Evolutionary conservation across 2,329 filamentous ascomycete species (phyloP).

Genomic region (Basipetospora sp.): DNA sequence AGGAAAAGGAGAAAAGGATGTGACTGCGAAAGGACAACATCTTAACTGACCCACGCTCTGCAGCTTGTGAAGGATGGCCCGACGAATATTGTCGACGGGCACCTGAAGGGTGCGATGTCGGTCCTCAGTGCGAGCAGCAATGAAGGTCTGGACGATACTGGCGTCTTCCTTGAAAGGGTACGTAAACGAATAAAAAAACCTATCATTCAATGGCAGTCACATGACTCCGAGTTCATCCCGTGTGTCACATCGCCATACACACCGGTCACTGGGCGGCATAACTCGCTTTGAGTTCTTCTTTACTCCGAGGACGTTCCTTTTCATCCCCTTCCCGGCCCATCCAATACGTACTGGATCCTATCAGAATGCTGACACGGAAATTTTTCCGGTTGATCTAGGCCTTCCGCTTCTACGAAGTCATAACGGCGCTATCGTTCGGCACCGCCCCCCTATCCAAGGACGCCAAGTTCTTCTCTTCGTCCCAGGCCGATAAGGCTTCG

Average conservation of each 20-base stretch:
- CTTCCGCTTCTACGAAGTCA: slow-evolving; percentile 52
- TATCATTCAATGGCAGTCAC: too few species aligned
- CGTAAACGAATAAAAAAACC: too few species aligned
- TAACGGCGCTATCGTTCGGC: slow-evolving; percentile 46
- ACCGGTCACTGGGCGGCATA: too few species aligned
- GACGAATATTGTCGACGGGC: slow-evolving; percentile 45
- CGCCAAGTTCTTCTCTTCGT: slow-evolving; percentile 31
- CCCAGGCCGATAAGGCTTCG: slow-evolving; percentile 20
- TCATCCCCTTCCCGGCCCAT: too few species aligned
- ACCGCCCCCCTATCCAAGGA: slow-evolving; percentile 39
- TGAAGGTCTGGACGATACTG: slow-evolving; percentile 33
- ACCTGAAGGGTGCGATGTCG: slow-evolving; percentile 46
- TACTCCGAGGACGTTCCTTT: too few species aligned
- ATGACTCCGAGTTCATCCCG: too few species aligned
- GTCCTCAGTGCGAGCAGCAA: slow-evolving; percentile 35
- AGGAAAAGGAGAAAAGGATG: not conserved
- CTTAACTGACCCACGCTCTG: not conserved
- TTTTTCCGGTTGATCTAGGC: too few species aligned
- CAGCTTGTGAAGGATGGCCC: slow-evolving; percentile 46
- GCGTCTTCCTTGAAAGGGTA: slow-evolving; percentile 45
- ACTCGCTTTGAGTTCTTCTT: too few species aligned
- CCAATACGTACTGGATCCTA: too few species aligned
- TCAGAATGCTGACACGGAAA: too few species aligned
- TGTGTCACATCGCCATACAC: too few species aligned
- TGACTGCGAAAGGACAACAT: slow-evolving; percentile 7